Percentiles rank a stretch among this genome's conserved stretches.
Evolutionary conservation across 2,329 filamentous ascomycete genomes (phyloP).

Genomic region (Calonectria pseudoturangicola): DNA sequence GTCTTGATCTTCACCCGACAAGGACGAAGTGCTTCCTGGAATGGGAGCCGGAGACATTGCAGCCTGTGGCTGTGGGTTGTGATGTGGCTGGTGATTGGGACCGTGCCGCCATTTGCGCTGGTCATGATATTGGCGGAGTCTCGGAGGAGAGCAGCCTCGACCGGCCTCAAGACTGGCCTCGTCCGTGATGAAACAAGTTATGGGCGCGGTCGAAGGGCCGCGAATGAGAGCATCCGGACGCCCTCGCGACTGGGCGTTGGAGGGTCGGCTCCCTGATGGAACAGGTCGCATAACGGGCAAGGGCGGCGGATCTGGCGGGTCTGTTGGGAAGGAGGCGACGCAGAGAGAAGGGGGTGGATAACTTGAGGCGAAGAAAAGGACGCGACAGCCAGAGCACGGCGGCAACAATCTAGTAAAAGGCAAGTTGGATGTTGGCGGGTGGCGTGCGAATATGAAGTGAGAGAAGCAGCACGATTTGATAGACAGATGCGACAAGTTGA

Average conservation of each 20-base stretch:
- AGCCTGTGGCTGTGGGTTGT: constrained; percentile 39
- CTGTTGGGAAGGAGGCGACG: constrained; percentile 8
- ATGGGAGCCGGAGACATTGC: constrained; percentile 41
- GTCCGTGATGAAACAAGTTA: constrained; percentile 61
- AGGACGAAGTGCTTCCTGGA: constrained; percentile 43
- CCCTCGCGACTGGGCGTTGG: constrained; percentile 46
- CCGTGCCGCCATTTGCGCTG: constrained; percentile 48
- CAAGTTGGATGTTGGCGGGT: not conserved
- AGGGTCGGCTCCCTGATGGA: constrained; percentile 48
- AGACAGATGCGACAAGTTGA: constrained; percentile 43
- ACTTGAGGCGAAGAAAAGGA: not conserved
- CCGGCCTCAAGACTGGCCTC: constrained; percentile 57
- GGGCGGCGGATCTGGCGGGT: constrained; percentile 33
- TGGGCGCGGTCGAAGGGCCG: constrained; percentile 49
- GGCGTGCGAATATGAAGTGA: not conserved
- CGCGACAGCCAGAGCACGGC: not conserved
- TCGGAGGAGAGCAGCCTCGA: constrained; percentile 51
- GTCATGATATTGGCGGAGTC: constrained; percentile 48
- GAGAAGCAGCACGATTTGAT: constrained; percentile 17
- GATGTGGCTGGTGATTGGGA: constrained; percentile 45
- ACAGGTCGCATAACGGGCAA: constrained; percentile 54
- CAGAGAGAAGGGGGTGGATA: not conserved
- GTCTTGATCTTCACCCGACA: constrained; percentile 47
- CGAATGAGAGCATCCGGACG: constrained; percentile 49
- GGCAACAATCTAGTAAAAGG: not conserved